A percentile compares a stretch with the other conserved stretches of the same genome.
phyloP scores from a whole-genome alignment of 805 yeast species.

The Metschnikowia proteae region DNA sequence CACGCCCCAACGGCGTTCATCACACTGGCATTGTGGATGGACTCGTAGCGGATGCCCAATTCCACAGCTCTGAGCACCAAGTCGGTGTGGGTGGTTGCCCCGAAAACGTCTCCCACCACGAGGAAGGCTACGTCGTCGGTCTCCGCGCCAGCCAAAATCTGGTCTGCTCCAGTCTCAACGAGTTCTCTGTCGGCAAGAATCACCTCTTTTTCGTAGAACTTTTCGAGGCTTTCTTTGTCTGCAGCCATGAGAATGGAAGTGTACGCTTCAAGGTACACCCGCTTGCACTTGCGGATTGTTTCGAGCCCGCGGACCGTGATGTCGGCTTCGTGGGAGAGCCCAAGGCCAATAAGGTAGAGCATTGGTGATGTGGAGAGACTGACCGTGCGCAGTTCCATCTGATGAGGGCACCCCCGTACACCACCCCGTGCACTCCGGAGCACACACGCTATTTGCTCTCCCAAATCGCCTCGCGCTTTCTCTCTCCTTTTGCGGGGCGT shows the following conservation, averaged over 20 bases:
- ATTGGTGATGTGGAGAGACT: constrained; percentile 32
- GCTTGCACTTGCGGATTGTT: constrained; percentile 72
- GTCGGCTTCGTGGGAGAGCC: constrained; percentile 83
- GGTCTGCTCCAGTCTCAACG: constrained; percentile 86
- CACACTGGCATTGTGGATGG: constrained; percentile 92
- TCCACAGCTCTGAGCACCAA: constrained; percentile 88
- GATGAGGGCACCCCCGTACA: too few relatives aligned
- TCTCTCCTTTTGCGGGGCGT: too few relatives aligned
- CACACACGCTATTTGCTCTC: too few relatives aligned
- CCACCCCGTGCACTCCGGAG: too few relatives aligned
- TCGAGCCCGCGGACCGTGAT: constrained; percentile 94
- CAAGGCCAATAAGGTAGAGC: constrained; percentile 90
- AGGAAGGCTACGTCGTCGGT: constrained; percentile 85
- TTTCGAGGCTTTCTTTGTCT: constrained; percentile 65
- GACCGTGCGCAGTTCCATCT: background rate
- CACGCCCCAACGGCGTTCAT: constrained; percentile 99
- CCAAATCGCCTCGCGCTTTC: too few relatives aligned
- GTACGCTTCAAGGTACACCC: constrained; percentile 94
- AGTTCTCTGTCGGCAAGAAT: constrained; percentile 91
- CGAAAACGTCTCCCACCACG: constrained; percentile 97
- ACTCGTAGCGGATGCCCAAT: constrained; percentile 69
- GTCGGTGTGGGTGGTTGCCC: constrained; percentile 98
- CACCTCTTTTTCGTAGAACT: constrained; percentile 80
- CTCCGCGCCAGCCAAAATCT: constrained; percentile 72
- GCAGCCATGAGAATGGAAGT: constrained; percentile 96